Evolutionary conservation across 2,329 filamentous ascomycete species (phyloP).

Genomic region (Fonsecaea multimorphosa): DNA sequence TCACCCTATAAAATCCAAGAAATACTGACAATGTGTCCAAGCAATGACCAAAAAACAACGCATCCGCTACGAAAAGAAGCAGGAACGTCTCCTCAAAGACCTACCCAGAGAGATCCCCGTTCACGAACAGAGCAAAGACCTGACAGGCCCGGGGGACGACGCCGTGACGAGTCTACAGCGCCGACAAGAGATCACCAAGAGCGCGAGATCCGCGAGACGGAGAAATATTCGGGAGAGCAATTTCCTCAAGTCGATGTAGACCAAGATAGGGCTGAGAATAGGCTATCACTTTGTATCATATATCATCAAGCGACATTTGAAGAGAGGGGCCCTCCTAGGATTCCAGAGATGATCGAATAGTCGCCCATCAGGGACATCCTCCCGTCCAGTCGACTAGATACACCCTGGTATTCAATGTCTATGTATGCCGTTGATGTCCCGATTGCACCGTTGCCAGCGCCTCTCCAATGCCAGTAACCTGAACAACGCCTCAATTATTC

Average conservation of each 20-base stretch:
- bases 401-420: conserved; percentile 1
- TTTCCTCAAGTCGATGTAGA: conserved; percentile 56
- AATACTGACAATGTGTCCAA: not conserved
- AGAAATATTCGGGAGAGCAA: conserved; percentile 56
- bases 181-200: conserved; percentile 52
- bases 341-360: not conserved
- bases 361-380: not conserved
- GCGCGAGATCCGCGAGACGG: conserved; percentile 52
- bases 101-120: conserved; percentile 51
- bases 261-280: not conserved
- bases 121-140: conserved; percentile 54
- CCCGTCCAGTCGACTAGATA: not conserved
- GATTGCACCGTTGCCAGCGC: not conserved
- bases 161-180: conserved; percentile 48
- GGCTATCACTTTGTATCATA: not conserved
- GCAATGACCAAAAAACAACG: conserved; percentile 55
- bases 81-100: conserved; percentile 49
- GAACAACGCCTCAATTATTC: conserved; percentile 4
- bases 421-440: not conserved
- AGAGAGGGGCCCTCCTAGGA: not conserved
- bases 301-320: not conserved
- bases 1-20: no score
- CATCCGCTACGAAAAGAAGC: conserved; percentile 55
- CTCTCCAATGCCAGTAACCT: not conserved
- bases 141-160: conserved; percentile 49